phyloP scores from a whole-genome alignment of 1,284 basidiomycete species.

The Peniophora sp. region DNA sequence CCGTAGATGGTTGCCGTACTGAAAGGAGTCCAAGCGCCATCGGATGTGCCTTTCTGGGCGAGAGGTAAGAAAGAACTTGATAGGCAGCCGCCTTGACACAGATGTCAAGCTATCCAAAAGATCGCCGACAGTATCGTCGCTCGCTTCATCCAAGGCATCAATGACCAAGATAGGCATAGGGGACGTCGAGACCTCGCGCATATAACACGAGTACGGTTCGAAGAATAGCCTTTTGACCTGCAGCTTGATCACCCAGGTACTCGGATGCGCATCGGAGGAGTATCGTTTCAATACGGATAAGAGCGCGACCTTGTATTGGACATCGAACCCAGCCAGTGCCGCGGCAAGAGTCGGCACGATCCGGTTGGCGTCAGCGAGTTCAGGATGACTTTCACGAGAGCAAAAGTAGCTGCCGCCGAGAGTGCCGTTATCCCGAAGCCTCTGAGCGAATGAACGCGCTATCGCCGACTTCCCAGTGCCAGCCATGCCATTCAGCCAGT shows the following conservation, averaged over 20 bases:
- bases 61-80: not conserved
- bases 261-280: not conserved
- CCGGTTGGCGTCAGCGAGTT: not conserved
- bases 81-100: not conserved
- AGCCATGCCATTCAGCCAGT: conserved; percentile 18
- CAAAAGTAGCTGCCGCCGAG: conserved; percentile 15
- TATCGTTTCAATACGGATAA: not conserved
- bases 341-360: not conserved
- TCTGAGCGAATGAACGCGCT: conserved; percentile 10
- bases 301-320: not conserved
- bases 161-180: not conserved
- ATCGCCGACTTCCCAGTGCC: conserved; percentile 18
- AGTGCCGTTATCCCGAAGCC: conserved; percentile 3
- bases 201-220: not conserved
- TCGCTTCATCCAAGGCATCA: not conserved
- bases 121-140: not conserved
- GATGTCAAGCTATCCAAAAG: not conserved
- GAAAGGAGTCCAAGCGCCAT: not conserved
- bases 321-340: not conserved
- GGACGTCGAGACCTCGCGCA: not conserved
- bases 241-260: not conserved
- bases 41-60: not conserved
- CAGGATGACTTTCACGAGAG: conserved; percentile 6
- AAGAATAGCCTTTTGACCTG: not conserved
- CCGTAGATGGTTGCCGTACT: not conserved